phyloP scores from a whole-genome alignment of 352 stramenopile genomes.

The Phytophthora boehmeriae region DNA sequence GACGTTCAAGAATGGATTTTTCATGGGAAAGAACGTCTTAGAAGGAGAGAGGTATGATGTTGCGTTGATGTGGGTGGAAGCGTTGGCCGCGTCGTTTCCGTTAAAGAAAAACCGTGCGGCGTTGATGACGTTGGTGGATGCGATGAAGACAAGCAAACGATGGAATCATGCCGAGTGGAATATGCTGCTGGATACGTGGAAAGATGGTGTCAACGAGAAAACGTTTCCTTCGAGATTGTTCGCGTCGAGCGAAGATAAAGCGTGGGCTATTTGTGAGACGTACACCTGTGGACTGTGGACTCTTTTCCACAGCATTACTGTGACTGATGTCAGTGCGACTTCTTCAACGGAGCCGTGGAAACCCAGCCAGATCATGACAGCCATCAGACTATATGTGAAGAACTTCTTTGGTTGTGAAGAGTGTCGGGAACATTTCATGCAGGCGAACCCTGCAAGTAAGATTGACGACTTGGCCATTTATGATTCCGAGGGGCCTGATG shows the following conservation, averaged over 20 bases:
- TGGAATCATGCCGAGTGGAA: constrained; percentile 72
- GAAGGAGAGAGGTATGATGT: constrained; percentile 69
- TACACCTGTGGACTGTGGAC: constrained; percentile 87
- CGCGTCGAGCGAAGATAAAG: constrained; percentile 48
- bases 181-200: constrained; percentile 68
- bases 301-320: constrained; percentile 80
- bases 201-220: constrained; percentile 37
- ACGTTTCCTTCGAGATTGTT: constrained; percentile 76
- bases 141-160: constrained; percentile 40
- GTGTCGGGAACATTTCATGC: constrained; percentile 76
- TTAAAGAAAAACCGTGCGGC: constrained; percentile 64
- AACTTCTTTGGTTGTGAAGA: constrained; percentile 88
- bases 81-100: constrained; percentile 65
- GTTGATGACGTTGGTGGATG: constrained; percentile 46
- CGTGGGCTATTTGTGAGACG: constrained; percentile 65
- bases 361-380: constrained; percentile 57
- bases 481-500: constrained; percentile 44
- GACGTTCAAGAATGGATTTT: constrained; percentile 78
- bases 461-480: constrained; percentile 47
- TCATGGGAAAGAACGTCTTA: constrained; percentile 63
- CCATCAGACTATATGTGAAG: constrained; percentile 74
- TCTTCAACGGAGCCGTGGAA: constrained; percentile 42
- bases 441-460: constrained; percentile 61
- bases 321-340: constrained; percentile 36
- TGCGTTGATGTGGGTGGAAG: constrained; percentile 67